phyloP scores from a whole-genome alignment of 2,329 filamentous ascomycete genomes.

The Fonsecaea pedrosoi region DNA sequence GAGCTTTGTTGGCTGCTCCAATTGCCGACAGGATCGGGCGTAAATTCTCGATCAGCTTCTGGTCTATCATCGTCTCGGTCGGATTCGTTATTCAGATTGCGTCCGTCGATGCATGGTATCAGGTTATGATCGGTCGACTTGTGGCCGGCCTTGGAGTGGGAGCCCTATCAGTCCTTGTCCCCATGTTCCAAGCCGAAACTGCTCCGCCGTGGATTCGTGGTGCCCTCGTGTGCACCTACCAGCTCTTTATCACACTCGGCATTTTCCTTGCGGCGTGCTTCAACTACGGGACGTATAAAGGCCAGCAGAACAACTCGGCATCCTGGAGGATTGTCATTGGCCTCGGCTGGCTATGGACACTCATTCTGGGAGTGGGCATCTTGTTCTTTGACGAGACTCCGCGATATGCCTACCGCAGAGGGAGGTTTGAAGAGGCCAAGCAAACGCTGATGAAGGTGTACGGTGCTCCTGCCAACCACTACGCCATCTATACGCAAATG shows the following conservation, averaged over 20 bases:
- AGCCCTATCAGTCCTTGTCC: slow-evolving; percentile 51
- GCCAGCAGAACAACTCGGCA: slow-evolving; percentile 34
- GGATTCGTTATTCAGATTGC: slow-evolving; percentile 54
- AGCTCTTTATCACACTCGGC: slow-evolving; percentile 55
- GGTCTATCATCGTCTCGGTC: slow-evolving; percentile 49
- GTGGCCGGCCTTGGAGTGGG: slow-evolving; percentile 54
- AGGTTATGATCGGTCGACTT: slow-evolving; percentile 52
- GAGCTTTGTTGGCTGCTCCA: slow-evolving; percentile 53
- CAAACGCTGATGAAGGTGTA: slow-evolving; percentile 62
- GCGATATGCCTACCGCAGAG: slow-evolving; percentile 63
- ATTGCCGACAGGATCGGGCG: slow-evolving; percentile 54
- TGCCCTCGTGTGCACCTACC: slow-evolving; percentile 53
- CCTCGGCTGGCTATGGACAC: slow-evolving; percentile 62
- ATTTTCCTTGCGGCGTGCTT: slow-evolving; percentile 56
- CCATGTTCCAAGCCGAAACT: slow-evolving; percentile 55
- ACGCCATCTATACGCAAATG: slow-evolving; percentile 50
- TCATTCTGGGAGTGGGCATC: slow-evolving; percentile 61
- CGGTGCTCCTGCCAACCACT: slow-evolving; percentile 60
- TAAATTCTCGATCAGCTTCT: slow-evolving; percentile 51
- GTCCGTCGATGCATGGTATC: slow-evolving; percentile 48
- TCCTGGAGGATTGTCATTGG: slow-evolving; percentile 61
- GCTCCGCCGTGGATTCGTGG: slow-evolving; percentile 54
- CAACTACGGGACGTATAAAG: slow-evolving; percentile 50
- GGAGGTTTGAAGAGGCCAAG: slow-evolving; percentile 58
- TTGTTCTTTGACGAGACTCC: slow-evolving; percentile 63